phyloP scores from a whole-genome alignment of 345 rosid genomes.

The Nasturtium officinale region DNA sequence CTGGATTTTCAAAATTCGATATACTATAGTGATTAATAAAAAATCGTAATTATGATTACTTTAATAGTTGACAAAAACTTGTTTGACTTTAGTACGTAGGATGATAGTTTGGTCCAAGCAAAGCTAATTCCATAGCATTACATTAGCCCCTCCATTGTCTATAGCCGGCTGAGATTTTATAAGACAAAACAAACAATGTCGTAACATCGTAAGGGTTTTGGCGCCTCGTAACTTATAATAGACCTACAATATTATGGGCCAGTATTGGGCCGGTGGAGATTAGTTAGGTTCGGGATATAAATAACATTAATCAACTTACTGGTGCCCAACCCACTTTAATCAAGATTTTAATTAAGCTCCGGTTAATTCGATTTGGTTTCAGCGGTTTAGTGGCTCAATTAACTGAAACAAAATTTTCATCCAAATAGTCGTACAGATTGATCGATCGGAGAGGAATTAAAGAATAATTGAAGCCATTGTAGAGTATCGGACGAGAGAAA shows the following conservation, averaged over 20 bases:
- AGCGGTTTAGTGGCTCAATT: not conserved
- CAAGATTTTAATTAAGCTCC: not conserved
- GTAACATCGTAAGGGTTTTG: not conserved
- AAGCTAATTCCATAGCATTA: not conserved
- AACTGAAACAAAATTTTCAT: not conserved
- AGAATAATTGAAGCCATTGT: not conserved
- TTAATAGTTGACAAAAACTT: conserved; percentile 16
- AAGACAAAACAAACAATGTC: not conserved
- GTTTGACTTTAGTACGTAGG: not conserved
- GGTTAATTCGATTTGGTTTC: not conserved
- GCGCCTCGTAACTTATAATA: not conserved
- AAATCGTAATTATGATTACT: too few relatives aligned
- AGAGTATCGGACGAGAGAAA: not conserved
- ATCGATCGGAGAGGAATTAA: not conserved
- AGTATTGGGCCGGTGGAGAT: not conserved
- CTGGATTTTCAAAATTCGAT: not conserved
- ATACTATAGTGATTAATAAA: too few relatives aligned
- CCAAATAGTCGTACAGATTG: not conserved
- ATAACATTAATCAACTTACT: not conserved
- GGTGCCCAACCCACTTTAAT: not conserved
- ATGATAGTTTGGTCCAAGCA: not conserved
- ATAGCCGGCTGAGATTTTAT: not conserved
- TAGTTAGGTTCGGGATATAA: not conserved
- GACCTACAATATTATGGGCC: not conserved
- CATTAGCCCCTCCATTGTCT: not conserved